Evolutionary conservation across 345 rosid species (phyloP).

Genomic region (Citrus unshiu): DNA sequence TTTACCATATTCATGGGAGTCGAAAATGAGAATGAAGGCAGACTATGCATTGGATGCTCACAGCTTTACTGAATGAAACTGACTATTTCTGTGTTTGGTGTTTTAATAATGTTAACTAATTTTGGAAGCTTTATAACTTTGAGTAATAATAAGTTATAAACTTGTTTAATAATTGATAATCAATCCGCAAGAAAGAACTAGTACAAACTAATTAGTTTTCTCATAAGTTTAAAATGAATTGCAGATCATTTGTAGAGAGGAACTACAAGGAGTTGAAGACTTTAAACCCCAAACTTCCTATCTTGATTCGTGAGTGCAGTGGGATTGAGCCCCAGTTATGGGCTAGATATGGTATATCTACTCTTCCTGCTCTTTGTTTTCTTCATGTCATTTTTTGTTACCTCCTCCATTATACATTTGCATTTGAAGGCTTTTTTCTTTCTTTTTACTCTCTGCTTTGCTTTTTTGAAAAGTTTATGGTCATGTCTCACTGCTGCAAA

Average conservation of each 20-base stretch:
- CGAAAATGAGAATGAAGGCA: too few species aligned
- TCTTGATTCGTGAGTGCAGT: slow-evolving; percentile 83
- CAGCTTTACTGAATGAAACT: background rate
- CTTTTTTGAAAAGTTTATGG: too few species aligned
- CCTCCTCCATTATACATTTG: too few species aligned
- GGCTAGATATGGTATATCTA: slow-evolving; percentile 85
- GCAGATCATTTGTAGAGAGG: slow-evolving; percentile 76
- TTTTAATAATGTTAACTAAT: background rate
- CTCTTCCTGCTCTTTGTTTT: background rate
- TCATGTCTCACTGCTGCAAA: background rate
- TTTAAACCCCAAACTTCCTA: slow-evolving; percentile 82
- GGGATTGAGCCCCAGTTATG: slow-evolving; percentile 89
- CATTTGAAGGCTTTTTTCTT: background rate
- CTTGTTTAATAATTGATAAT: background rate
- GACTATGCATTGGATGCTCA: background rate
- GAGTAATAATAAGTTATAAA: too few species aligned
- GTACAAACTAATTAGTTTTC: background rate
- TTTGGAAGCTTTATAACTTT: background rate
- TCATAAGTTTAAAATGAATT: background rate
- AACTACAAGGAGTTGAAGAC: slow-evolving; percentile 84
- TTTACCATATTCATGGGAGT: too few species aligned
- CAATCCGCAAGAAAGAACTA: background rate
- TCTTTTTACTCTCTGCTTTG: too few species aligned
- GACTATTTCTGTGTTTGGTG: background rate
- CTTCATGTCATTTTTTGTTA: too few species aligned